phyloP scores from a whole-genome alignment of 179 eudicot species.

The Beta corolliflora region DNA sequence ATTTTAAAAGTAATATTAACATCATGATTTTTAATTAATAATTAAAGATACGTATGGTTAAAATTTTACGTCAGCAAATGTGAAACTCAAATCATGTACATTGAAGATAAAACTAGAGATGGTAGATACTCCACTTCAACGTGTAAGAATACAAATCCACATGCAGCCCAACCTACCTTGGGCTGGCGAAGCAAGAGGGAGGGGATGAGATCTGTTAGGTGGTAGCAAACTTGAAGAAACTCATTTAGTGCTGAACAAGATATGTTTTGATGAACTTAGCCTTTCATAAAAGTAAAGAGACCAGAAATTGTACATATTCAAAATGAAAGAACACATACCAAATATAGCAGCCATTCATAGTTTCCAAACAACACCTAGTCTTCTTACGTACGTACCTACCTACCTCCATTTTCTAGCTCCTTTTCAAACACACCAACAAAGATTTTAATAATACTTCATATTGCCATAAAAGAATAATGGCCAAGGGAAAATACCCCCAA shows the following conservation, averaged over 20 bases:
- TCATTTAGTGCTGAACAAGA: not conserved
- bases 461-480: not conserved
- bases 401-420: not conserved
- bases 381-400: not conserved
- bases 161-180: constrained; percentile 4
- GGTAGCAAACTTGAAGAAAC: not conserved
- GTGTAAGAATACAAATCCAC: not conserved
- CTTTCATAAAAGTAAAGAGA: constrained; percentile 7
- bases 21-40: too few species aligned
- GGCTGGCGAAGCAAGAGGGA: not conserved
- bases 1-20: too few species aligned
- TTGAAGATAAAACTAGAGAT: too few species aligned
- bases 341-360: not conserved
- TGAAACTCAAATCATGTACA: too few species aligned
- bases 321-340: not conserved
- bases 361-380: constrained; percentile 4
- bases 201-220: not conserved
- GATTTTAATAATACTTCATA: not conserved
- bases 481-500: not conserved
- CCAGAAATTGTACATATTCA: not conserved
- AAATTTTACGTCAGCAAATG: too few species aligned
- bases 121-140: too few species aligned
- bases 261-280: not conserved
- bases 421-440: not conserved
- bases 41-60: too few species aligned